Percentiles rank a stretch among this genome's conserved stretches.
These are phyloP conservation scores for Atkinsonella hypoxylon DNA, from an alignment of 2,329 filamentous ascomycete genomes.

Conservation along the genomic window DNA sequence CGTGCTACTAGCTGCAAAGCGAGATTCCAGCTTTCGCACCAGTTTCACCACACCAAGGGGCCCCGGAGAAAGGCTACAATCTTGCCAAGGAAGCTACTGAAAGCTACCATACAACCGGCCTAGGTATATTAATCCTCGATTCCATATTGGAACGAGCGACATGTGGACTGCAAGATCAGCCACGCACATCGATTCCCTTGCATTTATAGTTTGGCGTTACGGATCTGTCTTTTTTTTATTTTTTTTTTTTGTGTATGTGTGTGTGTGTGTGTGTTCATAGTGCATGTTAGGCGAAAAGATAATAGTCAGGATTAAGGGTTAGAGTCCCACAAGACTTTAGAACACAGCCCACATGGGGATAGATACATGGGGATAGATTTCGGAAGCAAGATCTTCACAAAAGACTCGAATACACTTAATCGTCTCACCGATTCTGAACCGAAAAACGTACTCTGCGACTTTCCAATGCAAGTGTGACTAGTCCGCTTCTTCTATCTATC, in stretches of 20 bases:
- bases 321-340: conserved; percentile 2
- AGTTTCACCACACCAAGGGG: too few relatives aligned
- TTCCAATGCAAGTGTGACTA: too few relatives aligned
- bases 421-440: neutral
- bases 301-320: conserved; percentile 1
- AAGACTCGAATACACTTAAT: neutral
- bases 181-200: neutral
- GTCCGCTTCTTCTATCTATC: too few relatives aligned
- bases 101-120: too few relatives aligned
- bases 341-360: neutral
- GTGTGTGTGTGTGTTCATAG: too few relatives aligned
- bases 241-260: neutral
- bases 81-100: too few relatives aligned
- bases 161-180: neutral
- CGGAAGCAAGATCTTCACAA: neutral
- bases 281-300: neutral
- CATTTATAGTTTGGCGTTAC: conserved; percentile 1
- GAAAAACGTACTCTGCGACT: too few relatives aligned
- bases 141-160: neutral
- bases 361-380: conserved; percentile 1
- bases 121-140: neutral
- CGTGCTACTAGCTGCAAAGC: conserved; percentile 48
- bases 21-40: too few relatives aligned
- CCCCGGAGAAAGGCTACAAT: too few relatives aligned
- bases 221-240: neutral